These are phyloP conservation scores for Fusarium drepaniforme DNA, from an alignment of 2,329 filamentous ascomycete genomes.

Conservation along the genomic window DNA sequence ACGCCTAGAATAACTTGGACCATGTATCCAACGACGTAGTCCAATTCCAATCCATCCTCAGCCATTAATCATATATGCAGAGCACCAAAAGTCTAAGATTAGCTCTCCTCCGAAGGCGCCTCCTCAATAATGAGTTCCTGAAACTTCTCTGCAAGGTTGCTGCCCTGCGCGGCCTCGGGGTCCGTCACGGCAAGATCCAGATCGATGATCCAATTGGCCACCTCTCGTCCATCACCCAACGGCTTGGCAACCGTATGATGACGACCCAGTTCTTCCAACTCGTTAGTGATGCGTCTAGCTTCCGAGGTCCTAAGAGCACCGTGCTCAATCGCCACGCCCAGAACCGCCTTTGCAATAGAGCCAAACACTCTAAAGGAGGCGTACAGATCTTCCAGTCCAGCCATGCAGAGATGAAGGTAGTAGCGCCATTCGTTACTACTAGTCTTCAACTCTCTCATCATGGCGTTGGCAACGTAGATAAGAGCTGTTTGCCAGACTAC, in stretches of 20 bases:
- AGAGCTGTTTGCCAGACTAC: constrained; percentile 54
- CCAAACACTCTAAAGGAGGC: constrained; percentile 3
- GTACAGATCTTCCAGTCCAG: constrained; percentile 46
- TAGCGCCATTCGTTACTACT: constrained; percentile 47
- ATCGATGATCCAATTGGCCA: constrained; percentile 2
- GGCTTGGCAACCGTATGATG: not conserved
- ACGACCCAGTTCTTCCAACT: not conserved
- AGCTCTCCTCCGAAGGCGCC: not conserved
- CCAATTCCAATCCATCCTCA: not conserved
- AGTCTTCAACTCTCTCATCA: constrained; percentile 41
- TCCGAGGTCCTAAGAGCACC: not conserved
- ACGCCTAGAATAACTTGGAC: not conserved
- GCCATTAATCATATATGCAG: not conserved
- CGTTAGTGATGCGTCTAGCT: not conserved
- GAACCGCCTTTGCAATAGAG: not conserved
- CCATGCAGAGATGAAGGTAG: constrained; percentile 51
- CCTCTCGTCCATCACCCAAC: not conserved
- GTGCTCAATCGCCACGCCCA: not conserved
- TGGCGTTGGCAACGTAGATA: constrained; percentile 52
- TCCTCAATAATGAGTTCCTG: not conserved
- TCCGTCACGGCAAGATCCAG: constrained; percentile 5
- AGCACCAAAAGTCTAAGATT: not conserved
- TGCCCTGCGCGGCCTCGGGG: not conserved
- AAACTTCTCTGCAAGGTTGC: not conserved
- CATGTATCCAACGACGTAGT: not conserved